Conservation (phyloP, 306 rosid species). For the Begonia loranthoides region DNA sequence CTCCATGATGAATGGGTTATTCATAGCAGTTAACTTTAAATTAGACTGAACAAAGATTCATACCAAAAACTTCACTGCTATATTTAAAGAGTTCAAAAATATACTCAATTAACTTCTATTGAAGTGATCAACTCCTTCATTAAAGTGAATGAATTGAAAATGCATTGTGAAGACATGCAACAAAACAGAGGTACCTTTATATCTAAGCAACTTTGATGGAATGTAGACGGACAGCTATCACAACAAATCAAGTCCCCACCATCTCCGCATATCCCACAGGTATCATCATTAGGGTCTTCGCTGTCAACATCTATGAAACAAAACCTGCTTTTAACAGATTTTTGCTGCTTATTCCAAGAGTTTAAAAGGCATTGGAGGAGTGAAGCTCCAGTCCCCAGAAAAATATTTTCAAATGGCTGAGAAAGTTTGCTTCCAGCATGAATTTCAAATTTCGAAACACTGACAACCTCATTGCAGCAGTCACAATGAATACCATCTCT, state of each 20-base stretch:
- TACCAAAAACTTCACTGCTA: too few species aligned
- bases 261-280: conserved; percentile 96
- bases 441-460: conserved; percentile 49
- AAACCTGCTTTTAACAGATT: conserved; percentile 47
- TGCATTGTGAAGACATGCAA: too few species aligned
- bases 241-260: conserved; percentile 95
- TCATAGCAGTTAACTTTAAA: too few species aligned
- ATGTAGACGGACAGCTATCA: conserved; percentile 94
- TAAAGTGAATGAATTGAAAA: too few species aligned
- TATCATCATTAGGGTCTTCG: conserved; percentile 92
- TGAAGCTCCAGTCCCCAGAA: conserved; percentile 43
- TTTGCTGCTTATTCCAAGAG: conserved; percentile 78
- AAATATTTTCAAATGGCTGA: conserved; percentile 51
- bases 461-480: conserved; percentile 50
- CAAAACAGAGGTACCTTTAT: conserved; percentile 37
- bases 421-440: conserved; percentile 53
- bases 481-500: conserved; percentile 75
- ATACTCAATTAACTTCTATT: too few species aligned
- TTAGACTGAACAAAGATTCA: too few species aligned
- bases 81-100: too few species aligned
- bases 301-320: conserved; percentile 56
- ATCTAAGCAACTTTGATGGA: conserved; percentile 83
- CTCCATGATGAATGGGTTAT: too few species aligned
- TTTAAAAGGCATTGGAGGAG: conserved; percentile 78
- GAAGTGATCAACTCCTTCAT: too few species aligned